Percentiles rank a stretch among this genome's conserved stretches.
Evolutionary conservation across 108 stramenopile genomes (phyloP).

Genomic region (Schizochytrium sp.): DNA sequence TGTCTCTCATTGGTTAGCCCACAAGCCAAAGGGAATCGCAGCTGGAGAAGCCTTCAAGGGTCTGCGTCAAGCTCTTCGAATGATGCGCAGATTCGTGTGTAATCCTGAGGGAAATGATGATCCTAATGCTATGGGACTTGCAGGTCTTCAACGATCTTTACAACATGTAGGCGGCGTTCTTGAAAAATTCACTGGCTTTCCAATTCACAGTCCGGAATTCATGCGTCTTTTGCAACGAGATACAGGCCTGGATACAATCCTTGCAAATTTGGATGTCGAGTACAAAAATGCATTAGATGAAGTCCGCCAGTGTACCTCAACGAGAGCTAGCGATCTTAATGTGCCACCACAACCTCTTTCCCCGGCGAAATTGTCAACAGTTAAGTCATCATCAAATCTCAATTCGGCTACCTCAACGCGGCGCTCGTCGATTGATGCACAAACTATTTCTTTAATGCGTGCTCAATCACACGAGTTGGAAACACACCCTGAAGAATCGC

Average conservation of each 20-base stretch:
- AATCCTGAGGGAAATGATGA: slow-evolving; percentile 30
- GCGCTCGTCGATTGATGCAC: neutral
- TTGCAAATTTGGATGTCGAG: slow-evolving; percentile 24
- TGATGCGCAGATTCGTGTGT: slow-evolving; percentile 44
- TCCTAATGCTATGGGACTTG: slow-evolving; percentile 15
- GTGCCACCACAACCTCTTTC: neutral
- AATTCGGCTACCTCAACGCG: neutral
- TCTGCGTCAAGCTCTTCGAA: slow-evolving; percentile 46
- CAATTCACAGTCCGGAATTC: slow-evolving; percentile 44
- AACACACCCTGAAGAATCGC: neutral
- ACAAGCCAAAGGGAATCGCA: slow-evolving; percentile 48
- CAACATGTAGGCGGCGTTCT: slow-evolving; percentile 23
- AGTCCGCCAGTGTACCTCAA: slow-evolving; percentile 20
- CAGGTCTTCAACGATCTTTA: slow-evolving; percentile 24
- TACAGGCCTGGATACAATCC: slow-evolving; percentile 11
- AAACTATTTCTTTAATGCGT: neutral
- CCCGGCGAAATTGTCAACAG: neutral
- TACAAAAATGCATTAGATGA: slow-evolving; percentile 33
- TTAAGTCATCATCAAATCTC: no score
- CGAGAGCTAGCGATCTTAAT: neutral
- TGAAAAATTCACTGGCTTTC: slow-evolving; percentile 53
- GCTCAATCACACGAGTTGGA: neutral
- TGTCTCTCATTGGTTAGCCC: slow-evolving; percentile 44
- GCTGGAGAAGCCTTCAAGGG: slow-evolving; percentile 46
- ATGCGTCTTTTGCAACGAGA: slow-evolving; percentile 18